These are phyloP conservation scores for Pythium aristosporum DNA, from an alignment of 352 stramenopile genomes.

Conservation along the genomic window DNA sequence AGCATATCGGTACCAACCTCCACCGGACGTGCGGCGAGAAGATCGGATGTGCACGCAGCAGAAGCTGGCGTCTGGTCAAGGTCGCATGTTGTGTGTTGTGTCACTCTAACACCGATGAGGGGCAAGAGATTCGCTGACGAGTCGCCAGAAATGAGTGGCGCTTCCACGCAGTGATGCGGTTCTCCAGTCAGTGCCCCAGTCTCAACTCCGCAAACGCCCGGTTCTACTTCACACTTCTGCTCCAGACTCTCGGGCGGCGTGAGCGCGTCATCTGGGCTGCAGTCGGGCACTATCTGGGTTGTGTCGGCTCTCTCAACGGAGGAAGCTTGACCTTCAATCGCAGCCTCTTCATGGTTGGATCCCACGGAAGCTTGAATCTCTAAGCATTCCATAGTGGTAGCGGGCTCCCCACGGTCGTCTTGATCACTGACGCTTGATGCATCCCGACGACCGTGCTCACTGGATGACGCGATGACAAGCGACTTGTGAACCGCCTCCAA, in stretches of 20 bases:
- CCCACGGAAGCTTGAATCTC: not conserved
- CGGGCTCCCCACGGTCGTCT: not conserved
- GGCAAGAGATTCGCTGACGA: not conserved
- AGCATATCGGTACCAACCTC: not conserved
- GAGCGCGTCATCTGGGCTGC: not conserved
- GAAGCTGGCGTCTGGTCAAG: not conserved
- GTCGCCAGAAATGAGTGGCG: not conserved
- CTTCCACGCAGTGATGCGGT: not conserved
- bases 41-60: not conserved
- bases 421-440: not conserved
- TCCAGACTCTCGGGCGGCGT: not conserved
- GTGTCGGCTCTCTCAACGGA: too few relatives aligned
- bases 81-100: not conserved
- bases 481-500: conserved; percentile 2
- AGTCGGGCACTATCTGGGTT: not conserved
- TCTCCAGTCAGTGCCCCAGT: not conserved
- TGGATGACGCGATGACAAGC: not conserved
- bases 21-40: not conserved
- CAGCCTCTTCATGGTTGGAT: too few relatives aligned
- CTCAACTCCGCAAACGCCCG: not conserved
- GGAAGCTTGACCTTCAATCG: too few relatives aligned
- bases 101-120: not conserved
- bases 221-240: not conserved
- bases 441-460: not conserved
- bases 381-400: too few relatives aligned